A percentile compares a stretch with the other conserved stretches of the same genome.
Evolutionary conservation across 768 basidiomycete genomes (phyloP).

Genomic region (Phylloporus sp.): DNA sequence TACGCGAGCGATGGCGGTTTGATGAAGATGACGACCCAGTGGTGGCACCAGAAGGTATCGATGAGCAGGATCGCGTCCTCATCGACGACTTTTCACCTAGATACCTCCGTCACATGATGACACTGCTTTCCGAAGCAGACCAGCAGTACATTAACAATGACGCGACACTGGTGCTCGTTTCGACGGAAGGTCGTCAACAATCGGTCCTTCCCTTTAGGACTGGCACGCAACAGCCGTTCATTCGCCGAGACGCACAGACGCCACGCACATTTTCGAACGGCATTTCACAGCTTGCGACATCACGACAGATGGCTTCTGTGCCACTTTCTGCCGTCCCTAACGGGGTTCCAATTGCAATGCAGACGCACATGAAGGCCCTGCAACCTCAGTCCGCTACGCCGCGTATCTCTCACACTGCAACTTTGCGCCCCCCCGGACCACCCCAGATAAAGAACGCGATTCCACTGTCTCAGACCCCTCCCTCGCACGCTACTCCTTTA

Average conservation of each 20-base stretch:
- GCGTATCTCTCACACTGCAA: slow-evolving; percentile 49
- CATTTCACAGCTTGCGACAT: slow-evolving; percentile 20
- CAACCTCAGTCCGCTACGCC: slow-evolving; percentile 46
- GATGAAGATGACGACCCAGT: slow-evolving; percentile 60
- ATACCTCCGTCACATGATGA: slow-evolving; percentile 54
- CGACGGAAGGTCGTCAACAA: slow-evolving; percentile 47
- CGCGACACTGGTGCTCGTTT: slow-evolving; percentile 39
- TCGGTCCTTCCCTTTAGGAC: slow-evolving; percentile 45
- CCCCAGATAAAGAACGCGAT: slow-evolving; percentile 32
- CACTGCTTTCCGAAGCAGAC: slow-evolving; percentile 53
- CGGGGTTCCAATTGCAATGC: slow-evolving; percentile 54
- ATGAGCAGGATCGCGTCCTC: slow-evolving; percentile 65
- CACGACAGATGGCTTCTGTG: slow-evolving; percentile 19
- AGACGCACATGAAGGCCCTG: slow-evolving; percentile 58
- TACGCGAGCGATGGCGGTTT: slow-evolving; percentile 63
- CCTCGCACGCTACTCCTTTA: slow-evolving; percentile 28
- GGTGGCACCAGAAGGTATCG: slow-evolving; percentile 51
- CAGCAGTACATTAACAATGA: slow-evolving; percentile 48
- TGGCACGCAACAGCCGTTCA: slow-evolving; percentile 27
- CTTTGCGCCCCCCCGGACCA: slow-evolving; percentile 30
- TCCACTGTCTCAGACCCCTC: slow-evolving; percentile 30
- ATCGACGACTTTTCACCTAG: slow-evolving; percentile 65
- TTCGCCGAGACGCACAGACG: slow-evolving; percentile 25
- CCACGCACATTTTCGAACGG: slow-evolving; percentile 24
- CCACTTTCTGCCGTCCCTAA: slow-evolving; percentile 30